Evolutionary conservation across 208 protist genomes (phyloP), one percentile per base, ranked within the genome.

Genomic region (Trypanosomatidae sp.): DNA sequence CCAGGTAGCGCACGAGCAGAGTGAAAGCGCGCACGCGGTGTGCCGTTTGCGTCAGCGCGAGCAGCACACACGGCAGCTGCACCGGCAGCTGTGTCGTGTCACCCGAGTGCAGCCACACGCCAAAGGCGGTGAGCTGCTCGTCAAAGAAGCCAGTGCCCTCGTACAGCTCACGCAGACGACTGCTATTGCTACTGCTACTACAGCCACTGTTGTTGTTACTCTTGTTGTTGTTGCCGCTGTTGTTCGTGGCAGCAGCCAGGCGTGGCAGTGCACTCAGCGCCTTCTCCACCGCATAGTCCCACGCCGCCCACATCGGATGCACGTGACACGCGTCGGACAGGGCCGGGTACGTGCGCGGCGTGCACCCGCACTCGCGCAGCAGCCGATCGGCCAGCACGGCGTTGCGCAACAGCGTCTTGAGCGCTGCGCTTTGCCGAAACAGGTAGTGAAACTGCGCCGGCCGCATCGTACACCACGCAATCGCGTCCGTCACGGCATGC

Each of bases 81-180:
- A 94, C 84, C 19, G 97, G 97, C 43, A 71, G 56, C 30, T 92
- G 72, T 23, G 71, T 60, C 43, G 83, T 64, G 16, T 76, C 71
- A 0, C 92, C 97, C 23, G 95, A 92, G 44, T 97, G 73, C 16
- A 99, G 75, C 97, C 96, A 99, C 18, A 99, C 85, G 60, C 98
- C 92, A 62, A 99, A 99, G n/a, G 96, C 95, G 2, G 91, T 97
- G 15, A 99, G 75, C 65, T 99, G 97, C 28, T 98, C 93, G 11
- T 71, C 62, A 53, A 99, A 98, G 71, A 99, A 99, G 19, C 77
- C 66, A 18, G 72, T 92, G 35, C 59, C 73, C 53, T 92, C 48
- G 59, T 96, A 96, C 19, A 2, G 11, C 21, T 28, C 25, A 18
- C 25, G 15, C 41, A 4, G 21, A 16, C 19, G 11, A 15, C 30